Base-by-base conservation (phyloP, 441 rosid species). In the Biscutella auriculata region DNA sequence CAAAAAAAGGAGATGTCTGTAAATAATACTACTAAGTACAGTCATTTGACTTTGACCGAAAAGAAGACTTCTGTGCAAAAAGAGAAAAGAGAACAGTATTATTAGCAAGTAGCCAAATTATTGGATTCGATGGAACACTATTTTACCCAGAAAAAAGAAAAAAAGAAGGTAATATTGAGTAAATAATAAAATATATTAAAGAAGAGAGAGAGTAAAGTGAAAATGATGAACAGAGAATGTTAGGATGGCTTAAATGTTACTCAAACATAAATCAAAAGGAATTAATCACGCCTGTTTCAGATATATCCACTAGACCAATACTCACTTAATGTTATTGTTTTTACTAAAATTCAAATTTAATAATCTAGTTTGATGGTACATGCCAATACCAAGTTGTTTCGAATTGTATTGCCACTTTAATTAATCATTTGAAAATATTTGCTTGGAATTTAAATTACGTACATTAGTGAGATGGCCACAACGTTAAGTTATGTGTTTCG, bases 151-250 rank as follows among this genome's bases (percentile, higher is more conserved):
- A 40, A 44, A 60, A 27, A 61, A 43, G 51, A 45, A 59, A 40
- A n/a, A 33, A 10, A 5, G 39, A n/a, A n/a, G n/a, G n/a, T 8
- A 13, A 26, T 8, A 30, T 14, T 17, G 40, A 25, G 30, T 46
- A 43, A 23, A 14, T 41, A 10, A 5, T 11, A 17, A 53, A 28
- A 40, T 51, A 13, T 25, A 52, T 6, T 19, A 15, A 17, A 49
- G 25, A 57, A 42, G 19, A 40, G 35, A 41, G 12, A n/a, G n/a
- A n/a, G n/a, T 41, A 61, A 67, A 61, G 52, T 6, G 63, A 62
- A 54, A 68, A n/a, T 68, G 63, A 68, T 68, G 63, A 62, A 68
- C 53, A 62, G 67, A 55, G 63, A 68, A 68, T 68, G 63, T 62
- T 61, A 68, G 33, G 67, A 55, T 68, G 56, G 55, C 72, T 68